Base-by-base conservation (phyloP, 2,329 filamentous ascomycete genomes). In the Sclerotinia trifoliorum region DNA sequence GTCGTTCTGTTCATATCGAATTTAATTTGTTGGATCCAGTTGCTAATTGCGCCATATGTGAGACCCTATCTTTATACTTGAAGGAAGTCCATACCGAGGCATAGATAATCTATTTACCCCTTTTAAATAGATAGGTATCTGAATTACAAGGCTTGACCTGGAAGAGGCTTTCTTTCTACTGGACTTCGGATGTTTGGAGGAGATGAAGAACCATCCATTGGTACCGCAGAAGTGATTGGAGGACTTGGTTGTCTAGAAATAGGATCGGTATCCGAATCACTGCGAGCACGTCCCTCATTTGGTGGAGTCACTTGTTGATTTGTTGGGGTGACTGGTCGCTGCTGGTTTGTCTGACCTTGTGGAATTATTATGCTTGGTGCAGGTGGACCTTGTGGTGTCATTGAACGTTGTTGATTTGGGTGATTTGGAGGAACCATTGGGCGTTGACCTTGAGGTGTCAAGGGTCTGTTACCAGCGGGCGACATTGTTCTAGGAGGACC, bases 91-190 rank as follows among this genome's bases (percentile, higher is more conserved):
- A 65, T 46, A 26, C 39, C 39, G 26, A 21, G 44, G n/a, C 32
- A 51, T 21, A 66, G 29, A 49, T 51, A 17, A 48, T 52, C 19
- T 49, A 29, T 48, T 52, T 56, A 68, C 62, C 58, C 62, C 67
- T 56, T 44, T 56, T 67, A 4, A 29, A 21, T 63, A 49, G 46
- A 51, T 69, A 68, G 39, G 29, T 44, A 58, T 42, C 21, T 13
- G 19, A 51, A 69, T 73, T 71, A 77, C 67, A 77, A 54, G 56
- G 76, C 76, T 73, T 77, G 76, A 66, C 76, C 76, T 21, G 75
- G 75, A 66, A 78, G 74, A 26, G 75, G 76, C 61, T 78, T 78
- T 58, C 75, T 70, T 15, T 65, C 70, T 35, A 66, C 39, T 13
- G 52, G 64, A 29, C 64, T 66, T 60, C 44, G 44, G 54, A 66